phyloP scores from a whole-genome alignment of 805 yeast species.

The Isabelozyma pseudorhagii region DNA sequence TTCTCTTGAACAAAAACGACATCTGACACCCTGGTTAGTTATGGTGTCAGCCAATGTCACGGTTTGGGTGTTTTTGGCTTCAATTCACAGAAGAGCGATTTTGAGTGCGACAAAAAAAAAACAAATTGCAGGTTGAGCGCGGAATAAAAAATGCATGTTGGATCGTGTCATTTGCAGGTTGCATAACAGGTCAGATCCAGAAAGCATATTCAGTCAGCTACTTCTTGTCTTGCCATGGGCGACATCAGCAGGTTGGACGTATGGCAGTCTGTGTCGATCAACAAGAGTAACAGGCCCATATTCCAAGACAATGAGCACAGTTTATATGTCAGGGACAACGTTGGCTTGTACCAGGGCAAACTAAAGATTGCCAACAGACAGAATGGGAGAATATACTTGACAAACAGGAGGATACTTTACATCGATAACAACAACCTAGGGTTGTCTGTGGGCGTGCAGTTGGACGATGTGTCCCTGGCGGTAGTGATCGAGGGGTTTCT shows the following conservation, averaged over 20 bases:
- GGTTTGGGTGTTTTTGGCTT: no score
- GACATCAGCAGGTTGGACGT: conserved; percentile 12
- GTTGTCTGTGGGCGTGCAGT: conserved; percentile 46
- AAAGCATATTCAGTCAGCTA: background rate
- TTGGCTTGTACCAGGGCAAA: conserved; percentile 81
- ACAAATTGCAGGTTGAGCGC: background rate
- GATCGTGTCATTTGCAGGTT: no score
- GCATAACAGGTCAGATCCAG: no score
- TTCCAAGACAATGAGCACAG: conserved; percentile 29
- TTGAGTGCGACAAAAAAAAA: no score
- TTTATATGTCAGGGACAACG: conserved; percentile 30
- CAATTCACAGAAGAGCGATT: no score
- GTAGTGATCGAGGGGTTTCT: conserved; percentile 51
- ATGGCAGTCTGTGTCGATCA: conserved; percentile 36
- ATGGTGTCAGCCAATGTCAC: no score
- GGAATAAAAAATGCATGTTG: background rate
- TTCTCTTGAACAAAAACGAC: conserved; percentile 90
- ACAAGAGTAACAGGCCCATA: conserved; percentile 38
- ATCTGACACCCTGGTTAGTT: conserved; percentile 29
- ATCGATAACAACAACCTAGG: conserved; percentile 48
- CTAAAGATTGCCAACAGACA: conserved; percentile 62
- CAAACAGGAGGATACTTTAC: conserved; percentile 70
- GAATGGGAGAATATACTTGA: conserved; percentile 74
- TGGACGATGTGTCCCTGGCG: conserved; percentile 32
- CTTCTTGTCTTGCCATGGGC: background rate